Evolutionary conservation across 306 rosid genomes (phyloP).

Genomic region (Lagenaria siceraria): DNA sequence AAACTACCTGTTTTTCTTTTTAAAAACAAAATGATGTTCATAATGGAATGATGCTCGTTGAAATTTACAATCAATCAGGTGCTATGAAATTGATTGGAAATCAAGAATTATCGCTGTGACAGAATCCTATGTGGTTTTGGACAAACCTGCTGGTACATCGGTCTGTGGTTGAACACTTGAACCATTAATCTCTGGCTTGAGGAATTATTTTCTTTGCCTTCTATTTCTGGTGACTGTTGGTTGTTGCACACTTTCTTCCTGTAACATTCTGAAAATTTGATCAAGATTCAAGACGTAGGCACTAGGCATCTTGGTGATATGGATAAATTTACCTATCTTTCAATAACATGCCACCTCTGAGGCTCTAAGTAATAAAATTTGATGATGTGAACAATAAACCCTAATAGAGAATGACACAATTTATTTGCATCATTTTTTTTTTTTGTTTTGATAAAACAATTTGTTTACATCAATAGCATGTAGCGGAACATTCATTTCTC

Average conservation of each 20-base stretch:
- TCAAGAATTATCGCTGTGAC: slow-evolving; percentile 69
- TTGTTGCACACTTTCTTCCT: neutral
- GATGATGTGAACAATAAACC: neutral
- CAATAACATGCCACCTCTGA: neutral
- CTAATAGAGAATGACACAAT: neutral
- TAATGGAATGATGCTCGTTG: slow-evolving; percentile 16
- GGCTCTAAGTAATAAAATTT: neutral
- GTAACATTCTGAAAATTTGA: slow-evolving; percentile 1
- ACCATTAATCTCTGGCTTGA: slow-evolving; percentile 12
- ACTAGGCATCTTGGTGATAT: neutral
- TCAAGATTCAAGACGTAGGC: neutral
- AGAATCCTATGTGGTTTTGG: slow-evolving; percentile 74
- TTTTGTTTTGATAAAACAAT: neutral
- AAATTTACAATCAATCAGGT: slow-evolving; percentile 35
- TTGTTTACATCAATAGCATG: neutral
- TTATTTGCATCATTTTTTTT: neutral
- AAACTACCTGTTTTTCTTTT: slow-evolving; percentile 2
- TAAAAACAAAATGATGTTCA: neutral
- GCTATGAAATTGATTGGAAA: slow-evolving; percentile 87
- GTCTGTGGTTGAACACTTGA: slow-evolving; percentile 37
- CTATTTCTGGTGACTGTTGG: neutral
- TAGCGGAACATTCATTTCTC: neutral
- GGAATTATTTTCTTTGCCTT: neutral
- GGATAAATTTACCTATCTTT: neutral
- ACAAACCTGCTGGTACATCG: slow-evolving; percentile 88